Conservation (phyloP, 2,329 filamentous ascomycete genomes). For the Cladophialophora exuberans region DNA sequence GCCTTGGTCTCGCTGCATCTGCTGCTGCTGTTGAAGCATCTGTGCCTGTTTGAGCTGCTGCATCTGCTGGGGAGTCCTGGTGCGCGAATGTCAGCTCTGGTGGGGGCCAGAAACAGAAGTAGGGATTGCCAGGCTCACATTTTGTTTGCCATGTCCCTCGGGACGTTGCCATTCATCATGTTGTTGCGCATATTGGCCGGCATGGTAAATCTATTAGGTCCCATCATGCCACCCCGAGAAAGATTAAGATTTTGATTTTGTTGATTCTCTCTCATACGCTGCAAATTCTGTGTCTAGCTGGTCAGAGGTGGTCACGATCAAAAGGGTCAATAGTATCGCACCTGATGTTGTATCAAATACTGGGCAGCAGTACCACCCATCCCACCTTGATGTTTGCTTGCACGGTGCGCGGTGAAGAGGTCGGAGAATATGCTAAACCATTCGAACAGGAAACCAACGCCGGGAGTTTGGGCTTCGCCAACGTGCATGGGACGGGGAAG, state of each 20-base stretch:
- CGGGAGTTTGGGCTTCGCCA: conserved; percentile 68
- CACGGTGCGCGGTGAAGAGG: conserved; percentile 80
- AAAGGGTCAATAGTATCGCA: conserved; percentile 49
- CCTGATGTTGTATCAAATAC: conserved; percentile 83
- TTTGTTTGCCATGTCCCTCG: conserved; percentile 26
- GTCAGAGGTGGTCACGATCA: conserved; percentile 16
- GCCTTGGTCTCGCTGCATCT: conserved; percentile 85
- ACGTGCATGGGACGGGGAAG: conserved; percentile 65
- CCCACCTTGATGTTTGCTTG: conserved; percentile 60
- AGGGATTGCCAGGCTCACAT: conserved; percentile 22
- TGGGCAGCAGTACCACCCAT: conserved; percentile 57
- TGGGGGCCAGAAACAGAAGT: background rate
- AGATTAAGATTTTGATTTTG: conserved; percentile 70
- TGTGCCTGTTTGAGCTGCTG: conserved; percentile 39
- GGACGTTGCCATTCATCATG: conserved; percentile 30
- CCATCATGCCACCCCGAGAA: conserved; percentile 66
- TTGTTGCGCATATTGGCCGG: conserved; percentile 44
- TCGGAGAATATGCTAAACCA: conserved; percentile 99
- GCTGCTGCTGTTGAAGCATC: conserved; percentile 69
- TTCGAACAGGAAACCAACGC: conserved; percentile 74
- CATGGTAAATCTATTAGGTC: conserved; percentile 66
- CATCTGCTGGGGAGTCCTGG: conserved; percentile 35
- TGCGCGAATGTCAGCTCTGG: conserved; percentile 1
- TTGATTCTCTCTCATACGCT: conserved; percentile 69
- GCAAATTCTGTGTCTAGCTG: conserved; percentile 19